phyloP scores from a whole-genome alignment of 345 rosid genomes.

The Sonneratia alba region DNA sequence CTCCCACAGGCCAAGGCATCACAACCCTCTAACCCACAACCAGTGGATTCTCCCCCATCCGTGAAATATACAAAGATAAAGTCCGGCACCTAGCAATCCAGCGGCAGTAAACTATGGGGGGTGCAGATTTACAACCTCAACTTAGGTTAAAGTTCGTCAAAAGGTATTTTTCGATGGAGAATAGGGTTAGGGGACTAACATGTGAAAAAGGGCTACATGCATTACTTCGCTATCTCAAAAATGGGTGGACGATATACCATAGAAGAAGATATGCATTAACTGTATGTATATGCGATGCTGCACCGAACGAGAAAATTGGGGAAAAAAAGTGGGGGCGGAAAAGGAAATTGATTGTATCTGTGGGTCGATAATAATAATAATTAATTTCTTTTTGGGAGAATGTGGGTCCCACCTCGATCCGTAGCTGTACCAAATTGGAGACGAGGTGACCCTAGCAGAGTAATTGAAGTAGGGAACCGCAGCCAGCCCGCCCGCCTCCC shows the following conservation, averaged over 20 bases:
- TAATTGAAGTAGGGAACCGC: background rate
- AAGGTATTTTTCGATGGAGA: background rate
- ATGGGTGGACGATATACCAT: background rate
- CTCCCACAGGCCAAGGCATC: too few species aligned
- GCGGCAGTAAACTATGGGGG: too few species aligned
- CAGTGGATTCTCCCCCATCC: too few species aligned
- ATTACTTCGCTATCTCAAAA: background rate
- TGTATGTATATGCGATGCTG: background rate
- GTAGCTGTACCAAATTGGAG: constrained; percentile 1
- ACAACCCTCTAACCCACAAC: too few species aligned
- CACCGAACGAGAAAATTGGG: background rate
- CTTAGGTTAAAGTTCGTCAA: background rate
- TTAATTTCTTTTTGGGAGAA: background rate
- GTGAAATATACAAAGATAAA: too few species aligned
- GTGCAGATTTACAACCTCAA: background rate
- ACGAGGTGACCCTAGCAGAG: background rate
- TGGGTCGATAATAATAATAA: background rate
- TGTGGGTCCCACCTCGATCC: background rate
- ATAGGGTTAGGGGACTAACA: background rate
- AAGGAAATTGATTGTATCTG: background rate
- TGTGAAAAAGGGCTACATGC: background rate
- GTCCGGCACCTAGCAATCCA: too few species aligned
- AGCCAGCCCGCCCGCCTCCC: background rate
- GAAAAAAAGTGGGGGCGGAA: background rate
- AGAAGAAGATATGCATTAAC: background rate